Evolutionary conservation across 2,329 filamentous ascomycete species (phyloP).

Genomic region (Escovopsis weberi): DNA sequence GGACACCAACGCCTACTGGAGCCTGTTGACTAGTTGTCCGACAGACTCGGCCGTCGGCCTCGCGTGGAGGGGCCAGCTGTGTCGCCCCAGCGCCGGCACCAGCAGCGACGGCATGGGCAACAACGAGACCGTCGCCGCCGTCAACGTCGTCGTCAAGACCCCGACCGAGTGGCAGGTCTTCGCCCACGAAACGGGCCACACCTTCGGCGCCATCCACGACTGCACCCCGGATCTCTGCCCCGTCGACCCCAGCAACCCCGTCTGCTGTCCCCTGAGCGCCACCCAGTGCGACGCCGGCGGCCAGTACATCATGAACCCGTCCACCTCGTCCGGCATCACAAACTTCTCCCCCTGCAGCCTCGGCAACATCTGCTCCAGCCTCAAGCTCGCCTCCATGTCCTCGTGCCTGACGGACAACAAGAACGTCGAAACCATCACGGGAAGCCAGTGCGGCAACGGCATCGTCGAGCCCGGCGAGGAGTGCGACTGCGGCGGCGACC

Average conservation of each 20-base stretch:
- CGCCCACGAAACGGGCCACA: slow-evolving; percentile 87
- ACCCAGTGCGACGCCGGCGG: slow-evolving; percentile 58
- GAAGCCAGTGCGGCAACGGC: slow-evolving; percentile 84
- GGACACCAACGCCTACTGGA: slow-evolving; percentile 89
- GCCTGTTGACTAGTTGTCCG: slow-evolving; percentile 65
- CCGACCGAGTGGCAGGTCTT: slow-evolving; percentile 88
- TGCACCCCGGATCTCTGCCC: slow-evolving; percentile 62
- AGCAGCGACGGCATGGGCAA: slow-evolving; percentile 32
- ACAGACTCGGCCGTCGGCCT: slow-evolving; percentile 78
- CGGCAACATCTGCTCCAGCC: slow-evolving; percentile 84
- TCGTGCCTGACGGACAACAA: slow-evolving; percentile 74
- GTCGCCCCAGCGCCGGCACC: slow-evolving; percentile 43
- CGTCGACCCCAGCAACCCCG: slow-evolving; percentile 33
- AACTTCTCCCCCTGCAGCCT: slow-evolving; percentile 79
- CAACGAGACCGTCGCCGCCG: slow-evolving; percentile 63
- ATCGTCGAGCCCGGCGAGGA: slow-evolving; percentile 92
- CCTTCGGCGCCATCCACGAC: slow-evolving; percentile 91
- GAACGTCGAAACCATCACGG: slow-evolving; percentile 65
- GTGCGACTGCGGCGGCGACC: slow-evolving; percentile 78
- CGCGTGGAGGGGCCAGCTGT: slow-evolving; percentile 85
- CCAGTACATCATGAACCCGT: slow-evolving; percentile 94
- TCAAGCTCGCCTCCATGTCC: slow-evolving; percentile 63
- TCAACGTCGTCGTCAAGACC: slow-evolving; percentile 81
- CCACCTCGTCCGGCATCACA: slow-evolving; percentile 56
- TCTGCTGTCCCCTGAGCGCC: slow-evolving; percentile 67